A percentile compares a stretch with the other conserved stretches of the same genome.
Conservation (phyloP, 1,284 basidiomycete species). For the Erythrobasidium hasegawianum region DNA sequence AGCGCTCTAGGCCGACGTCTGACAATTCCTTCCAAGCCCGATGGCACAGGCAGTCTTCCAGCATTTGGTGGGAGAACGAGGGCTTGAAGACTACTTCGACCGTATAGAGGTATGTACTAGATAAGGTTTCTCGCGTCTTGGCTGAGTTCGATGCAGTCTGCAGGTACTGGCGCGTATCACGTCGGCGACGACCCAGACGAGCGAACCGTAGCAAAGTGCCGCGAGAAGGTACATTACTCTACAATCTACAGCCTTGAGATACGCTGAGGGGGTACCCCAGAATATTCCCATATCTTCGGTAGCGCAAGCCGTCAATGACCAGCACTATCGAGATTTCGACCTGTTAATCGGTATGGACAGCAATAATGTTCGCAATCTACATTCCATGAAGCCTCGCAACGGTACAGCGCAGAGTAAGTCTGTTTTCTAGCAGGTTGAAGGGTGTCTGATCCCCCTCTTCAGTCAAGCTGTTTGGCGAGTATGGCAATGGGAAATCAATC, state of each 20-base stretch:
- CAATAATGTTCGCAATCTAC: conserved; percentile 41
- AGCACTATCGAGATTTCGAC: conserved; percentile 42
- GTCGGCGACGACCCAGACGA: conserved; percentile 43
- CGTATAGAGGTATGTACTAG: conserved; percentile 34
- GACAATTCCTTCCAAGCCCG: conserved; percentile 1
- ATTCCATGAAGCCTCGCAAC: conserved; percentile 19
- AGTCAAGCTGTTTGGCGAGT: conserved; percentile 41
- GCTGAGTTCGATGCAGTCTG: conserved; percentile 7
- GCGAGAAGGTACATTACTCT: conserved; percentile 16
- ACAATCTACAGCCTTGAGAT: not conserved
- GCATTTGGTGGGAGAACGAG: conserved; percentile 38
- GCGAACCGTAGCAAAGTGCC: conserved; percentile 32
- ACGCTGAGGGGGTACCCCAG: too few species aligned
- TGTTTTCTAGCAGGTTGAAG: too few species aligned
- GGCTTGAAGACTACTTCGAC: conserved; percentile 32
- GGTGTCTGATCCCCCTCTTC: too few species aligned
- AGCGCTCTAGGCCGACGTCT: not conserved
- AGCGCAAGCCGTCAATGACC: conserved; percentile 37
- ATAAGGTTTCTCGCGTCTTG: not conserved
- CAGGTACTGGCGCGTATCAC: conserved; percentile 43
- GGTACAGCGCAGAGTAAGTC: conserved; percentile 22
- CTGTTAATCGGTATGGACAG: conserved; percentile 42
- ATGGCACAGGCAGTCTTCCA: conserved; percentile 44
- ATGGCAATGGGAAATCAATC: conserved; percentile 38
- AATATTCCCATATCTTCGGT: conserved; percentile 40